Conservation (phyloP, 768 basidiomycete species). For the Hemileccinum impolitum region DNA sequence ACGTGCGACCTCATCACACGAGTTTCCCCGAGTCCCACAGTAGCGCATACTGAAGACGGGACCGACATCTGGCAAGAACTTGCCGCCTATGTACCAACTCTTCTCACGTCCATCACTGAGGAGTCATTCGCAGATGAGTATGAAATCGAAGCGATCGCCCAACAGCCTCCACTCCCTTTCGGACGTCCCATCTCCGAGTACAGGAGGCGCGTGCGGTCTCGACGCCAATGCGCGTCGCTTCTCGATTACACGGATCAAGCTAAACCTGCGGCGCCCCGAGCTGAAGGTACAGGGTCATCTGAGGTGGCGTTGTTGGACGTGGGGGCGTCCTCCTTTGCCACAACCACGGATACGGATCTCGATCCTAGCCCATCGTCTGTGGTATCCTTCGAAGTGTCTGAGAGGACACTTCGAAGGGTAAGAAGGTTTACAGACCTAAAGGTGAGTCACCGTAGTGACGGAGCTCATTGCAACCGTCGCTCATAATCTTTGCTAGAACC, state of each 20-base stretch:
- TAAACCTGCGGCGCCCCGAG: neutral
- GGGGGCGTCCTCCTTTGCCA: neutral
- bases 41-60: neutral
- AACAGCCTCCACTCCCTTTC: constrained; percentile 5
- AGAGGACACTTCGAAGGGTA: neutral
- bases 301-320: neutral
- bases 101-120: constrained; percentile 8
- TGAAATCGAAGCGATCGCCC: neutral
- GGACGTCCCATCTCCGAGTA: neutral
- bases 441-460: neutral
- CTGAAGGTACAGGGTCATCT: neutral
- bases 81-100: neutral
- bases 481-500: constrained; percentile 5
- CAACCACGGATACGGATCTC: neutral
- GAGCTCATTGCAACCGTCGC: neutral
- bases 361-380: neutral
- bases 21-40: neutral
- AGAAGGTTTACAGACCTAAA: neutral
- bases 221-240: neutral
- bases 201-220: neutral
- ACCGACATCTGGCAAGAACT: constrained; percentile 2
- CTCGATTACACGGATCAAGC: neutral
- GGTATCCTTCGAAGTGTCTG: neutral
- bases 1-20: neutral
- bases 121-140: constrained; percentile 5